phyloP scores from a whole-genome alignment of 2,329 filamentous ascomycete genomes.

The Talaromyces sp. region DNA sequence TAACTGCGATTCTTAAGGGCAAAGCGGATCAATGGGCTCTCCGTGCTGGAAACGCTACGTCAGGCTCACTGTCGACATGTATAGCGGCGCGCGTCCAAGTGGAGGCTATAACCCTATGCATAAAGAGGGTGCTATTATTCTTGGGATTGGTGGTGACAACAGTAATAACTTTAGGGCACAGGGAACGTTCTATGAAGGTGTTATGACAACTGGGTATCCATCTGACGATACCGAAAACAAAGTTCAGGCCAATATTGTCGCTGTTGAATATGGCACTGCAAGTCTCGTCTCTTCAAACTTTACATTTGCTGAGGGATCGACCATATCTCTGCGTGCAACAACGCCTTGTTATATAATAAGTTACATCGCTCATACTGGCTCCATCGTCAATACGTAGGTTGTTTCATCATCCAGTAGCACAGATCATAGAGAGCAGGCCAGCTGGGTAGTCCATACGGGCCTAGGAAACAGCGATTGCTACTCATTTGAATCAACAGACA shows the following conservation, averaged over 20 bases:
- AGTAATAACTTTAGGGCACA: slow-evolving; percentile 4
- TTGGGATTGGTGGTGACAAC: slow-evolving; percentile 8
- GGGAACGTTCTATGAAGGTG: slow-evolving; percentile 9
- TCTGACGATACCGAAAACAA: slow-evolving; percentile 4
- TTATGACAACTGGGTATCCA: slow-evolving; percentile 5
- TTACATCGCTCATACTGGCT: too few species aligned
- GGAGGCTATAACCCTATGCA: slow-evolving; percentile 4
- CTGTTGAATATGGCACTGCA: slow-evolving; percentile 1
- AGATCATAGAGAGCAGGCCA: too few species aligned
- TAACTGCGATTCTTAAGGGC: slow-evolving; percentile 6
- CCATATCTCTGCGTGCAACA: too few species aligned
- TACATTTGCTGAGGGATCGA: too few species aligned
- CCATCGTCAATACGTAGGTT: too few species aligned
- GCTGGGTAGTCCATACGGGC: too few species aligned
- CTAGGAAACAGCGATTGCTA: too few species aligned
- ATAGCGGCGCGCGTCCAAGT: slow-evolving; percentile 1
- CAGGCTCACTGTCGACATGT: slow-evolving; percentile 1
- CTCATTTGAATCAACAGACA: too few species aligned
- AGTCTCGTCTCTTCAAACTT: too few species aligned
- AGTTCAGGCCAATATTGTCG: slow-evolving; percentile 7
- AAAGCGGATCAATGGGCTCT: slow-evolving; percentile 3
- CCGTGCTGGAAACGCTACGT: slow-evolving; percentile 4
- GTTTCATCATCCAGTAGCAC: too few species aligned
- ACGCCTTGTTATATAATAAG: too few species aligned
- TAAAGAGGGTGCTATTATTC: slow-evolving; percentile 7